phyloP scores from a whole-genome alignment of 352 stramenopile genomes.

The Discostella stelligera region DNA sequence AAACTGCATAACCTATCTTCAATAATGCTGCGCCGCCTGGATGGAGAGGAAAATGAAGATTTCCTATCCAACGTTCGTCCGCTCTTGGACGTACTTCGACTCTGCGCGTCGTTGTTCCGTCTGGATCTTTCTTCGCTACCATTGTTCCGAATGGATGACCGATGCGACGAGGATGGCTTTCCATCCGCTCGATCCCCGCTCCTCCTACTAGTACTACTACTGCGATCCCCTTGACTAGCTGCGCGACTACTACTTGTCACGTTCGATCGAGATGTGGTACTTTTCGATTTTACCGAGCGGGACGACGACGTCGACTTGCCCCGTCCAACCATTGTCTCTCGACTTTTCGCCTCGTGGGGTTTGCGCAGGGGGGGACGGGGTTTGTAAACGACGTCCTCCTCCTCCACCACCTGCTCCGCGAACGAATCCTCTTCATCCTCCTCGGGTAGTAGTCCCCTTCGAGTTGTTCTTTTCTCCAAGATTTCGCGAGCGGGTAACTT shows the following conservation, averaged over 20 bases:
- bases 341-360: constrained; percentile 8
- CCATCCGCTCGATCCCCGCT: not conserved
- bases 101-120: not conserved
- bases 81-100: not conserved
- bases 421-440: not conserved
- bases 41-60: not conserved
- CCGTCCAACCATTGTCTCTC: constrained; percentile 5
- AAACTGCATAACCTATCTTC: not conserved
- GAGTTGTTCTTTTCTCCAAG: not conserved
- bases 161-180: too few relatives aligned
- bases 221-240: not conserved
- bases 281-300: not conserved
- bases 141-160: too few relatives aligned
- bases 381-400: not conserved
- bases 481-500: not conserved
- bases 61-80: not conserved
- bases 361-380: constrained; percentile 2
- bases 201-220: not conserved
- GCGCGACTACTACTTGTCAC: too few relatives aligned
- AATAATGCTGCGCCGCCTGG: not conserved
- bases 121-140: not conserved
- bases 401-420: not conserved
- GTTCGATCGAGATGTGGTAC: not conserved
- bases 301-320: constrained; percentile 16
- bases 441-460: not conserved